These are phyloP conservation scores for Vaccinium darrowii DNA, from an alignment of 148 eudicot genomes.

Conservation along the genomic window DNA sequence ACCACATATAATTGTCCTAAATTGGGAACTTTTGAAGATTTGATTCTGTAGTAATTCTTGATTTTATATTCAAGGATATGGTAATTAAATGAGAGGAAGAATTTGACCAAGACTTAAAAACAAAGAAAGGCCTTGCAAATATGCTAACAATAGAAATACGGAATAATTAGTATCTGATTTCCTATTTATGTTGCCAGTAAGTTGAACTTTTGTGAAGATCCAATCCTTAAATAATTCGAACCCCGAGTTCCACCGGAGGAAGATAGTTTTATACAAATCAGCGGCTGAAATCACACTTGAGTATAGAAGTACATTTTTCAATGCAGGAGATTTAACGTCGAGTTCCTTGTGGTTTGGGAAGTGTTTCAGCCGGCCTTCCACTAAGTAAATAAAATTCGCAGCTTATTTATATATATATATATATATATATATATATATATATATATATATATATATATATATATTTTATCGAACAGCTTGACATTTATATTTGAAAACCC, in stretches of 20 bases:
- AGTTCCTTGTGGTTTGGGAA: neutral
- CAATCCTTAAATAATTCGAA: neutral
- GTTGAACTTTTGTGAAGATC: neutral
- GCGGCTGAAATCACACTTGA: no score
- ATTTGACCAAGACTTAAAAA: neutral
- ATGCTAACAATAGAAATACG: neutral
- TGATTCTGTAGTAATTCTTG: neutral
- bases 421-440: neutral
- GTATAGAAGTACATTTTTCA: no score
- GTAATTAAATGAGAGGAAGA: neutral
- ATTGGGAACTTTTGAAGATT: constrained; percentile 6
- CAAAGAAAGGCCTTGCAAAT: neutral
- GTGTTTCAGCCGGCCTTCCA: neutral
- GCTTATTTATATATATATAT: neutral
- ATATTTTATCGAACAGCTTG: neutral
- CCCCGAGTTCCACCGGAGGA: neutral
- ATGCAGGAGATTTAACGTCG: neutral
- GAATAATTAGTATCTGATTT: neutral
- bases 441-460: neutral
- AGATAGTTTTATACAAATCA: no score
- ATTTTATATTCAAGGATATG: neutral
- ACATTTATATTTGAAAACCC: neutral
- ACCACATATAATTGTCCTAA: neutral
- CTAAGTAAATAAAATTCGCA: neutral
- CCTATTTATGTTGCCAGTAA: neutral